Percentiles rank a stretch among this genome's conserved stretches.
These are phyloP conservation scores for Sanghuangporus baumii DNA, from an alignment of 1,284 basidiomycete species.

Conservation along the genomic window DNA sequence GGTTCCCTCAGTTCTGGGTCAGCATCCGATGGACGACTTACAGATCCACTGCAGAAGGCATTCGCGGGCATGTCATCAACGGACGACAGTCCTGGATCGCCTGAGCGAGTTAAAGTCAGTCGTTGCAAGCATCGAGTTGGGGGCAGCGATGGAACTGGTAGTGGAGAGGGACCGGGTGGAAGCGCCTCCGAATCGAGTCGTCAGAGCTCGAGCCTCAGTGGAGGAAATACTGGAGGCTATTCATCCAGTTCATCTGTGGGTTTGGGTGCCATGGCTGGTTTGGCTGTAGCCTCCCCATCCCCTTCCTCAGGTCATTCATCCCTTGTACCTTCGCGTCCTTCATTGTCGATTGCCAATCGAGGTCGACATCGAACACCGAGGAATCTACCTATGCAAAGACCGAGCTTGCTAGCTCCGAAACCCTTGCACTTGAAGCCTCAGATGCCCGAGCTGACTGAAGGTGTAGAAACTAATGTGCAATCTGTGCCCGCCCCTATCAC, in stretches of 20 bases:
- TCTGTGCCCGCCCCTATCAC: background rate
- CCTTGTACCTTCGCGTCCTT: background rate
- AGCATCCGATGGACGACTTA: conserved; percentile 20
- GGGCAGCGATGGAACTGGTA: conserved; percentile 7
- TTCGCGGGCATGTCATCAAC: conserved; percentile 10
- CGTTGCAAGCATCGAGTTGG: background rate
- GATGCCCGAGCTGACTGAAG: conserved; percentile 8
- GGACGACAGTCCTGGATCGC: conserved; percentile 7
- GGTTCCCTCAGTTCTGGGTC: conserved; percentile 21
- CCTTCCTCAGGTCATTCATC: background rate
- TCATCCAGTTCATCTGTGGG: conserved; percentile 13
- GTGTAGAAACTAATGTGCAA: background rate
- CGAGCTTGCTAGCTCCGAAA: conserved; percentile 13
- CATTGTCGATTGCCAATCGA: background rate
- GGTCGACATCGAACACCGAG: background rate
- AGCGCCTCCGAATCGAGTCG: conserved; percentile 7
- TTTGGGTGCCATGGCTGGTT: background rate
- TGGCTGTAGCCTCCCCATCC: conserved; percentile 6
- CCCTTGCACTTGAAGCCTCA: conserved; percentile 4
- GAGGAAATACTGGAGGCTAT: conserved; percentile 5
- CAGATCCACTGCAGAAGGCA: conserved; percentile 7
- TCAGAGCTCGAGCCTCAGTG: background rate
- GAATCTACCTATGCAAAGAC: conserved; percentile 6
- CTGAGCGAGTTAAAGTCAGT: background rate
- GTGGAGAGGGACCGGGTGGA: conserved; percentile 11